These are phyloP conservation scores for Huntiella moniliformis DNA, from an alignment of 2,329 filamentous ascomycete genomes.

Conservation along the genomic window DNA sequence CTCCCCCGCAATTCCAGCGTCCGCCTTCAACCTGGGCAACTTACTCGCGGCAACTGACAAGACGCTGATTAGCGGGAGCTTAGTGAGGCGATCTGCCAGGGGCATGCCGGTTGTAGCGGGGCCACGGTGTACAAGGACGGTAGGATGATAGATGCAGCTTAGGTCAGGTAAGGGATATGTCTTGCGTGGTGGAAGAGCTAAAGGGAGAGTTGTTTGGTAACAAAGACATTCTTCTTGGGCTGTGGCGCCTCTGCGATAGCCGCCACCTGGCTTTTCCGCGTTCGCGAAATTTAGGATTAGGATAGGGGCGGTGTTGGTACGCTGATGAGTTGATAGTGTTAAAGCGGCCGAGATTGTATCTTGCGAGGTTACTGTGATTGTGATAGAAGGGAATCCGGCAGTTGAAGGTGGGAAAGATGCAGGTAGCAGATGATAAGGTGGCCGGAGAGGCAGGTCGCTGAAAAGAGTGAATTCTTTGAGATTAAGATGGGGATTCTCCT, in stretches of 20 bases:
- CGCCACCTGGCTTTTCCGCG: constrained; percentile 33
- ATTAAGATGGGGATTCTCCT: too few relatives aligned
- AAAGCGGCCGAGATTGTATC: constrained; percentile 5
- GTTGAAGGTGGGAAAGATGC: too few relatives aligned
- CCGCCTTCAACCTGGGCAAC: constrained; percentile 18
- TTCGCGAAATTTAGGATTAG: constrained; percentile 6
- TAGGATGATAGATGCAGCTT: constrained; percentile 40
- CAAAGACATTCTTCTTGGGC: constrained; percentile 55
- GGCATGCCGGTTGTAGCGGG: constrained; percentile 24
- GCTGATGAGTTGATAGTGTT: background rate
- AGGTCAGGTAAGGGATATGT: constrained; percentile 33
- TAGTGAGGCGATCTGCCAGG: constrained; percentile 12
- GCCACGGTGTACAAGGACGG: constrained; percentile 38
- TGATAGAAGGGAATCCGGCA: background rate
- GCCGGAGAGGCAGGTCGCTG: too few relatives aligned
- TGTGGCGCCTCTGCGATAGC: constrained; percentile 39
- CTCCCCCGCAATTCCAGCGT: background rate
- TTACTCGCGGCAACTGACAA: constrained; percentile 40
- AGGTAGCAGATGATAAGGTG: too few relatives aligned
- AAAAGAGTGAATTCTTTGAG: too few relatives aligned
- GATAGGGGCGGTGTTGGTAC: background rate
- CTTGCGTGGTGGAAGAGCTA: constrained; percentile 25
- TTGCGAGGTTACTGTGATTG: background rate
- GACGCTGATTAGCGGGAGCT: constrained; percentile 35
- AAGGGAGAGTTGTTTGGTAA: constrained; percentile 37